Percentiles rank a stretch among this genome's conserved stretches.
These are phyloP conservation scores for Sporisorium sorghi DNA, from an alignment of 1,284 basidiomycete species.

Conservation along the genomic window DNA sequence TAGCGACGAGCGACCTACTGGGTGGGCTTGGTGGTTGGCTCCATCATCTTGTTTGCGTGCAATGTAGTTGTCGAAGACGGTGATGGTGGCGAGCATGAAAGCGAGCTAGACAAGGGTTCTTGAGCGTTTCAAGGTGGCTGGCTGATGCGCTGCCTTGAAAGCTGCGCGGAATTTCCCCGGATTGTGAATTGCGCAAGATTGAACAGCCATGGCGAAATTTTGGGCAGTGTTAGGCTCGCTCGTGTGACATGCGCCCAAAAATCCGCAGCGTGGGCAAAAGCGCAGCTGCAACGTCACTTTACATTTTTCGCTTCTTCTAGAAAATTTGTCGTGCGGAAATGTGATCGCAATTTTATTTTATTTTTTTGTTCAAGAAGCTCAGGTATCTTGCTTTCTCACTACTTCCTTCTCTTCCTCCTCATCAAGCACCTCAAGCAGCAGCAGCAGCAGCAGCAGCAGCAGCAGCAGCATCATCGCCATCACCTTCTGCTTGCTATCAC, in stretches of 20 bases:
- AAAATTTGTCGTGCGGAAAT: conserved; percentile 32
- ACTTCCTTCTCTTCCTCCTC: conserved; percentile 7
- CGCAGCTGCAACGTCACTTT: conserved; percentile 25
- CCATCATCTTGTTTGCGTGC: conserved; percentile 48
- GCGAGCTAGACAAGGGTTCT: neutral
- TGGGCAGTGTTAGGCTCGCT: neutral
- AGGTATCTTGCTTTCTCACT: neutral
- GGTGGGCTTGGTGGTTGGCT: conserved; percentile 57
- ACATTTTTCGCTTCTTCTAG: conserved; percentile 12
- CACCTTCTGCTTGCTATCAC: neutral
- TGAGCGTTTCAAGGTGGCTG: conserved; percentile 4
- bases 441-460: neutral
- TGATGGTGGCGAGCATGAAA: neutral
- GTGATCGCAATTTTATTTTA: conserved; percentile 43
- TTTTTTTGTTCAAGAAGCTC: too few species aligned
- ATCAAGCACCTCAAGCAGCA: neutral
- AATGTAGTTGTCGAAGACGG: neutral
- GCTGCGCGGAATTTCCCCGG: conserved; percentile 11
- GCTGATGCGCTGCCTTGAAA: conserved; percentile 4
- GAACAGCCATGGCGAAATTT: neutral
- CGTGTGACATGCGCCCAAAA: conserved; percentile 2
- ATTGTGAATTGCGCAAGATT: conserved; percentile 3
- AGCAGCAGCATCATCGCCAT: neutral
- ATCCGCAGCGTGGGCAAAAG: too few species aligned
- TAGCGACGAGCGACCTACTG: conserved; percentile 40